Evolutionary conservation across 257 asterid genomes (phyloP).

Genomic region (Mitragyna speciosa): DNA sequence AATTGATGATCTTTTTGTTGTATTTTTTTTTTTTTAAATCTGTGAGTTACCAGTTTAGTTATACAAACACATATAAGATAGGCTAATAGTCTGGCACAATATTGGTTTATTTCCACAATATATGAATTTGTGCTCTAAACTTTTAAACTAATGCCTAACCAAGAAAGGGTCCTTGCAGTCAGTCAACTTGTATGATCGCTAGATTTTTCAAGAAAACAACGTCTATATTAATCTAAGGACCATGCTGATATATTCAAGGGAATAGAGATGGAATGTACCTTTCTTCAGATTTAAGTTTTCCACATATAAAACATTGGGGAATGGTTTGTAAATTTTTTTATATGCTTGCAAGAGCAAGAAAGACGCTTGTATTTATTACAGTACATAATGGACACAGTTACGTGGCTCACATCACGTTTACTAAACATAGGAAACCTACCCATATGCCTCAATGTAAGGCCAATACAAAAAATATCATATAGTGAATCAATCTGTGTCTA

Average conservation of each 20-base stretch:
- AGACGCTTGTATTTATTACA: slow-evolving; percentile 12
- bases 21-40: too few relatives aligned
- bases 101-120: neutral
- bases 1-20: neutral
- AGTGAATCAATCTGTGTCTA: neutral
- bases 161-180: neutral
- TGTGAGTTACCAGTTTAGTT: too few relatives aligned
- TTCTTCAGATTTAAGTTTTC: slow-evolving; percentile 32
- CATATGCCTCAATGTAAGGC: slow-evolving; percentile 39
- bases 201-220: neutral
- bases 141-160: neutral
- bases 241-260: neutral
- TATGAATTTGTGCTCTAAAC: neutral
- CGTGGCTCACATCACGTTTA: slow-evolving; percentile 44
- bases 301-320: neutral
- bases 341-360: neutral
- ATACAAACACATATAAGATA: too few relatives aligned
- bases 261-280: slow-evolving; percentile 33
- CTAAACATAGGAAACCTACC: slow-evolving; percentile 51
- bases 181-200: neutral
- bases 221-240: neutral
- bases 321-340: slow-evolving; percentile 16
- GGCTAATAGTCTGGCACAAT: neutral
- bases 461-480: slow-evolving; percentile 19
- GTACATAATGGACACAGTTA: slow-evolving; percentile 23